Evolutionary conservation across 257 asterid genomes (phyloP), one percentile per base, ranked within the genome.

Genomic region (Nicotiana tomentosiformis): DNA sequence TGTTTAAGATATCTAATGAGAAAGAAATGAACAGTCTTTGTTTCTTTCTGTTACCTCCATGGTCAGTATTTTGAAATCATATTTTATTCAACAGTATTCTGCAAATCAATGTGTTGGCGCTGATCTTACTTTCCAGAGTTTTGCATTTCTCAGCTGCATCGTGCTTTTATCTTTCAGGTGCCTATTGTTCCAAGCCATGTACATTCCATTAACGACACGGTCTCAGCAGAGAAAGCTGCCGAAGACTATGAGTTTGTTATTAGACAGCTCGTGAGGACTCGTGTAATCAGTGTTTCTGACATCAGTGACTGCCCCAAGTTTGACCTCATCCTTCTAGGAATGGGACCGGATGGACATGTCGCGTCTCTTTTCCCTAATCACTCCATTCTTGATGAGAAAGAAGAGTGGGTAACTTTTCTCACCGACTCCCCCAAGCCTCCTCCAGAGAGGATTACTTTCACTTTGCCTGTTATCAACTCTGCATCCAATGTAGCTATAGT

Each of bases 191-290:
- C 96, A 57, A 85, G 97, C 86, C 99, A 94, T 33, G 91, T 93
- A 62, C 96, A 91, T 66, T 86, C 99, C 20, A 93, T 96, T 86
- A 93, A 96, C 60, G 98, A 93, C 90, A 37, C 94, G 0, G 92
- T 90, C 66, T 85, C 97, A 8, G 97, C 98, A 33, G 97, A 94
- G 79, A 91, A 93, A 79, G 98, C 99, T 7, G 97, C 99, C 0
- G 93, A 91, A 87, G 97, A 90, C 68, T 95, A 95, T 11, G 97
- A 92, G 85, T 94, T 93, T 84, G 90, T 91, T 81, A 92, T 94
- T 86, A 77, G 97, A 68, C 99, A 94, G 86, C 97, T 91, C 1
- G 97, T 94, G 68, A 91, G 87, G 91, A 90, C 96, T 26, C 97
- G 98, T 7, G 87, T 92, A 77, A 86, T 95, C 85, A 84, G 87